A percentile compares a stretch with the other conserved stretches of the same genome.
These are phyloP conservation scores for Hypsizygus ulmarius DNA, from an alignment of 1,284 basidiomycete genomes.

Conservation along the genomic window DNA sequence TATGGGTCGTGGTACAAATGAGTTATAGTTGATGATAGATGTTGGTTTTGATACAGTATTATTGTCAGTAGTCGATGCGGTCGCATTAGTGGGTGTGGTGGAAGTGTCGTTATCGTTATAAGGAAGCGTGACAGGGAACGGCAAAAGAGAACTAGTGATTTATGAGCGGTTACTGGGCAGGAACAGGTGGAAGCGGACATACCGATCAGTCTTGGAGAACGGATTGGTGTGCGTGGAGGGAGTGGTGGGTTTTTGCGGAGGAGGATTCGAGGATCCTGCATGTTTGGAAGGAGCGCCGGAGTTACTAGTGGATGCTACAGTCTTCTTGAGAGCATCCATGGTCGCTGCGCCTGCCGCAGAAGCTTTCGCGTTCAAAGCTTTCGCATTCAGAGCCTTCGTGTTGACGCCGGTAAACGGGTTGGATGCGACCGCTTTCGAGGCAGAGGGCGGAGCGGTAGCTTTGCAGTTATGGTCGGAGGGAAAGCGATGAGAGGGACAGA, in stretches of 20 bases:
- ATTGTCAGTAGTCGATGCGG: too few species aligned
- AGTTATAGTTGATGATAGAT: constrained; percentile 39
- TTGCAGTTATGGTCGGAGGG: constrained; percentile 62
- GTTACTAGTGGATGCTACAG: constrained; percentile 22
- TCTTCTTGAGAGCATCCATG: constrained; percentile 43
- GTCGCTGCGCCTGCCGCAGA: constrained; percentile 43
- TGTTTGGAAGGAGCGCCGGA: constrained; percentile 17
- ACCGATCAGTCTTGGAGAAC: constrained; percentile 73
- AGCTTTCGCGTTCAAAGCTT: constrained; percentile 34
- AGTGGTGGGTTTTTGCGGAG: constrained; percentile 22
- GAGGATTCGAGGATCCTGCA: constrained; percentile 15
- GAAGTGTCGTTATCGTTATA: constrained; percentile 18
- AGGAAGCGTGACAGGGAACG: constrained; percentile 20
- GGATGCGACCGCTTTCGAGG: constrained; percentile 17
- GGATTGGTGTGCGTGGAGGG: constrained; percentile 32
- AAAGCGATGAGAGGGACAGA: constrained; percentile 73
- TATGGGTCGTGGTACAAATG: constrained; percentile 62
- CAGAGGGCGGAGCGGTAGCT: constrained; percentile 24
- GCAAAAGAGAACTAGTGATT: constrained; percentile 47
- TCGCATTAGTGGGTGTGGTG: constrained; percentile 18
- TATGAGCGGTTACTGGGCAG: constrained; percentile 62
- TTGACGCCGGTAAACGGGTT: constrained; percentile 24
- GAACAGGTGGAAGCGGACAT: constrained; percentile 35
- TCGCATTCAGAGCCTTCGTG: constrained; percentile 31
- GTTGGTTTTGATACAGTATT: constrained; percentile 27